Evolutionary conservation across 1,284 basidiomycete species (phyloP).

Genomic region (Marasmius sp.): DNA sequence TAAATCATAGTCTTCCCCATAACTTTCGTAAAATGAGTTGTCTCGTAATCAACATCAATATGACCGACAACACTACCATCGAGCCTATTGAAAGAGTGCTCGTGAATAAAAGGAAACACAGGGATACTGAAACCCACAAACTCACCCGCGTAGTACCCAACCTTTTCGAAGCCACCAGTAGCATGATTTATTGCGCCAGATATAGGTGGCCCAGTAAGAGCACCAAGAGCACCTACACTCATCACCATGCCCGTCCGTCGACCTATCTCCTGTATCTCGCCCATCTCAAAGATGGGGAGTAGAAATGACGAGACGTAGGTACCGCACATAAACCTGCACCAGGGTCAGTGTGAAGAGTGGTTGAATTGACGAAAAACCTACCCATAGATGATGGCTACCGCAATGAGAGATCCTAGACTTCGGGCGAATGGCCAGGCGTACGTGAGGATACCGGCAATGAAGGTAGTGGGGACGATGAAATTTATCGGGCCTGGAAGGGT

Average conservation of each 20-base stretch:
- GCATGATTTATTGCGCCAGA: conserved; percentile 42
- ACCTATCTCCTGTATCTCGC: conserved; percentile 44
- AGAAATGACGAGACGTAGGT: conserved; percentile 41
- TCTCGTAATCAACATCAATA: conserved; percentile 8
- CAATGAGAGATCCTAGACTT: conserved; percentile 27
- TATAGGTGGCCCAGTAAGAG: conserved; percentile 44
- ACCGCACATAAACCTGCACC: conserved; percentile 39
- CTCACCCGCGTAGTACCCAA: conserved; percentile 42
- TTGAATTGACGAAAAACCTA: conserved; percentile 12
- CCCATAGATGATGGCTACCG: conserved; percentile 41
- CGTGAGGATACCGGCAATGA: conserved; percentile 38
- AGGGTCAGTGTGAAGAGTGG: neutral
- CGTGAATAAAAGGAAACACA: neutral
- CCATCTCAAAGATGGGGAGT: conserved; percentile 44
- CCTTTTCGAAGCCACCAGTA: conserved; percentile 34
- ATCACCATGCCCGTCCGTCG: conserved; percentile 48
- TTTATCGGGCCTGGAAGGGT: conserved; percentile 41
- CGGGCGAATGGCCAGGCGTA: conserved; percentile 43
- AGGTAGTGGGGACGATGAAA: conserved; percentile 39
- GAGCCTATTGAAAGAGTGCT: neutral
- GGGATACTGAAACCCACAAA: too few relatives aligned
- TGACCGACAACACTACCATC: conserved; percentile 6
- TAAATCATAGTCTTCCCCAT: conserved; percentile 10
- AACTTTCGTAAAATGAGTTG: conserved; percentile 4
- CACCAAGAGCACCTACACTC: conserved; percentile 35